Evolutionary conservation across 2,329 filamentous ascomycete genomes (phyloP), one percentile per base, ranked within the genome.

Genomic region (Chrysoporthe cubensis): DNA sequence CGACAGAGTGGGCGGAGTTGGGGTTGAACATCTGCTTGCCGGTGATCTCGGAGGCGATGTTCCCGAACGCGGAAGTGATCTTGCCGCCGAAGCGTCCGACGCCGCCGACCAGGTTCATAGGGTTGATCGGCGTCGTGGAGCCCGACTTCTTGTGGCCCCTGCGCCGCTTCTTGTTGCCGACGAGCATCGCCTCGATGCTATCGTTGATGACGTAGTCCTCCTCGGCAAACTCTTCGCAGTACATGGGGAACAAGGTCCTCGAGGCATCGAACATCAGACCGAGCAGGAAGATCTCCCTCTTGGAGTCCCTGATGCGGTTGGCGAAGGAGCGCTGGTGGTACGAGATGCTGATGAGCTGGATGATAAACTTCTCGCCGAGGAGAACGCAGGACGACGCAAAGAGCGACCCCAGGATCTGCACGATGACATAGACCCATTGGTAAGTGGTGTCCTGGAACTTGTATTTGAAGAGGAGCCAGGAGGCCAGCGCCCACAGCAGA

Each of bases 1-100:
- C 93, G 61, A 98, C 88, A 0, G 93, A 96, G 77, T 97, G 94
- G 0, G 94, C 90, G 5, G 94, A 92, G 74, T 92, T 95, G 16
- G 93, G 91, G 78, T 97, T 97, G 82, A 98, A 97, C 32, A 97
- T 91, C 75, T 97, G 89, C 81, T 96, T 97, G 72, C 96, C 96
- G 0, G 96, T 97, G 69, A 99, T 94, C 75, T 98, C 96, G 2
- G 93, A 92, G 1, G 96, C 95, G 62, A 98, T 88, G 74, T 97
- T 96, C 34, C 96, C 96, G 78, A 98, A 96, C 0, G 91, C 92
- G 1, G 93, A 94, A 0, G 94, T 97, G 70, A 98, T 89, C 80
- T 97, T 97, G 83, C 96, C 95, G 74, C 95, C 95, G 65, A 97
- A 84, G 32, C 94, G 89, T 52, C 92, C 91, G 62, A 93, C 90